Percentiles rank a stretch among this genome's conserved stretches.
phyloP scores from a whole-genome alignment of 129 eudicot genomes.

The Escallonia rubra region DNA sequence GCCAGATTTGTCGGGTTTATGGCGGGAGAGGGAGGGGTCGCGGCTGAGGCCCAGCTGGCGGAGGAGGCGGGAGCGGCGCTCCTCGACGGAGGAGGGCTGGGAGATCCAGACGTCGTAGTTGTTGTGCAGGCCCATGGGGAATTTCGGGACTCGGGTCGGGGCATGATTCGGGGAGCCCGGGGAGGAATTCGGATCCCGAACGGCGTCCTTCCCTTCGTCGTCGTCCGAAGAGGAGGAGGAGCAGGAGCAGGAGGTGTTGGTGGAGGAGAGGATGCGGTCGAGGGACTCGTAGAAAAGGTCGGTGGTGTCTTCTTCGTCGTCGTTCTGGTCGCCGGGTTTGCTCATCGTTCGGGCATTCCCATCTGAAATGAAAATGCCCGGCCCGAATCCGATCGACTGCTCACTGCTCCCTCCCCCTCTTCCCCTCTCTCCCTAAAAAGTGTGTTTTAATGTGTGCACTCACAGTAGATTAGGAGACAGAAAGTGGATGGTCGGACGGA shows the following conservation, averaged over 20 bases:
- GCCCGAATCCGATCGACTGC: slow-evolving; percentile 19
- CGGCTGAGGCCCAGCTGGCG: slow-evolving; percentile 58
- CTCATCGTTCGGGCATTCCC: slow-evolving; percentile 88
- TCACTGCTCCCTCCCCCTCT: slow-evolving; percentile 4
- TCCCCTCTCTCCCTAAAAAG: slow-evolving; percentile 1
- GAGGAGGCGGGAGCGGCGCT: slow-evolving; percentile 80
- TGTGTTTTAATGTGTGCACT: no score
- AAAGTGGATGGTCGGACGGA: slow-evolving; percentile 12
- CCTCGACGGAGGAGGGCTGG: slow-evolving; percentile 68
- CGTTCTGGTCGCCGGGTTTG: slow-evolving; percentile 46
- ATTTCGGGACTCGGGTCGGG: slow-evolving; percentile 23
- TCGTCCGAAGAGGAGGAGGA: slow-evolving; percentile 37
- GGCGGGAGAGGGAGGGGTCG: slow-evolving; percentile 48
- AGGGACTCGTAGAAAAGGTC: slow-evolving; percentile 84
- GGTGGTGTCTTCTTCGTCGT: slow-evolving; percentile 39
- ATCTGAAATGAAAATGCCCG: slow-evolving; percentile 54
- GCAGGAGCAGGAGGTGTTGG: slow-evolving; percentile 73
- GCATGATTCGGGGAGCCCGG: slow-evolving; percentile 17
- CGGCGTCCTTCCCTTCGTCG: slow-evolving; percentile 9
- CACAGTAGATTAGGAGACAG: slow-evolving; percentile 1
- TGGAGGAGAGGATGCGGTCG: slow-evolving; percentile 82
- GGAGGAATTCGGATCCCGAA: slow-evolving; percentile 13
- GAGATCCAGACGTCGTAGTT: slow-evolving; percentile 93
- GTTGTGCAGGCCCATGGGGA: slow-evolving; percentile 43
- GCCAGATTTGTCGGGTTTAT: slow-evolving; percentile 16